Percentiles rank a stretch among this genome's conserved stretches.
Evolutionary conservation across 495 filamentous ascomycete genomes (phyloP).

Genomic region (Apodospora peruviana): DNA sequence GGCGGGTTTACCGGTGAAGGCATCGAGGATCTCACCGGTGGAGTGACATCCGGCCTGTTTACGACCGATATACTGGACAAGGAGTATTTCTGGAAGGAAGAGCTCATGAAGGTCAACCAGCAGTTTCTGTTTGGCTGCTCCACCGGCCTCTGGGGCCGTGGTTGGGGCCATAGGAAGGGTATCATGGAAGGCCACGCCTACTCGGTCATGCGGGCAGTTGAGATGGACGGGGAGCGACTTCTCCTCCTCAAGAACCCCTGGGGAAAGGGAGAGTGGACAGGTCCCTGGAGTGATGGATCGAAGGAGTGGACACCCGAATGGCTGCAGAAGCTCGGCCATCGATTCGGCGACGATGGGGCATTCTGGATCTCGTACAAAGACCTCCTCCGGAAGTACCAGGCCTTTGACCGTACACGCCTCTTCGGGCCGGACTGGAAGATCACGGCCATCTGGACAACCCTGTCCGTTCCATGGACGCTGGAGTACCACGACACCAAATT

Average conservation of each 20-base stretch:
- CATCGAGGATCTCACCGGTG: constrained; percentile 89
- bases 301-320: constrained; percentile 90
- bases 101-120: constrained; percentile 77
- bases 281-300: constrained; percentile 81
- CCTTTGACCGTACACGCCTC: constrained; percentile 81
- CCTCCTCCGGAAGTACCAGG: constrained; percentile 74
- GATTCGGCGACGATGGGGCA: constrained; percentile 82
- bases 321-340: constrained; percentile 72
- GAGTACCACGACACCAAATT: constrained; percentile 86
- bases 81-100: constrained; percentile 82
- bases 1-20: constrained; percentile 85
- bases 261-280: constrained; percentile 79
- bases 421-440: constrained; percentile 82
- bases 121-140: constrained; percentile 85
- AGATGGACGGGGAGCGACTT: constrained; percentile 69
- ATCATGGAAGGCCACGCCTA: constrained; percentile 83
- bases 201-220: constrained; percentile 76
- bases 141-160: constrained; percentile 58
- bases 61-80: constrained; percentile 82
- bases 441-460: constrained; percentile 75
- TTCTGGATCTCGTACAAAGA: constrained; percentile 72
- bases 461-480: constrained; percentile 78
- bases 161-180: constrained; percentile 59
- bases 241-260: constrained; percentile 83
- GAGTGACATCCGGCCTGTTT: constrained; percentile 76